Evolutionary conservation across 2,329 filamentous ascomycete genomes (phyloP).

Genomic region (Calonectria pseudoreteaudii): DNA sequence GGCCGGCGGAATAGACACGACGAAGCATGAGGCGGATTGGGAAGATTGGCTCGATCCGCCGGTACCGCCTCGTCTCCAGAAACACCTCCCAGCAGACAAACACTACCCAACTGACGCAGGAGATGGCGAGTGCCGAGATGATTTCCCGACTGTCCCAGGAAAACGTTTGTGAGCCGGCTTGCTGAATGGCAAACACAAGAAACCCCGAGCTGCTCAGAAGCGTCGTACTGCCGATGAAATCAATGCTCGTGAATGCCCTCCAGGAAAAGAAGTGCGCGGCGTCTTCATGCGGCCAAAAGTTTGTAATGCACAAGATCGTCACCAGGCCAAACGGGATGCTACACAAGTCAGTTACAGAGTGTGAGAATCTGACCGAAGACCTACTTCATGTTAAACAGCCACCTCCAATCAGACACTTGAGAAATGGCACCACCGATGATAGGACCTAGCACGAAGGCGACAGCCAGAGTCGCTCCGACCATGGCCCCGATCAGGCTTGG

Average conservation of each 20-base stretch:
- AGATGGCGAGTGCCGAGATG: conserved; percentile 59
- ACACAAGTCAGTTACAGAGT: conserved; percentile 24
- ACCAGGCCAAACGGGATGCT: conserved; percentile 63
- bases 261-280: conserved; percentile 52
- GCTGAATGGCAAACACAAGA: conserved; percentile 67
- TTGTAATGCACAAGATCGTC: conserved; percentile 60
- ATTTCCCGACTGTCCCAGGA: conserved; percentile 66
- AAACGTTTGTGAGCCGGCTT: conserved; percentile 65
- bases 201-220: conserved; percentile 65
- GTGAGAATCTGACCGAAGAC: conserved; percentile 27
- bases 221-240: conserved; percentile 63
- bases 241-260: conserved; percentile 60
- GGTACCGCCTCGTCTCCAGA: conserved; percentile 52
- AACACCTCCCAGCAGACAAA: conserved; percentile 65
- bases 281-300: conserved; percentile 57
- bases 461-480: conserved; percentile 66
- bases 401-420: conserved; percentile 66
- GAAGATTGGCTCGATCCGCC: conserved; percentile 65
- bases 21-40: conserved; percentile 60
- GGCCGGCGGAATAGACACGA: conserved; percentile 63
- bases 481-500: conserved; percentile 67
- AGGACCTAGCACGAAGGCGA: conserved; percentile 70
- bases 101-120: conserved; percentile 59
- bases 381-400: conserved; percentile 73
- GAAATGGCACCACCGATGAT: conserved; percentile 68